Base-by-base conservation (phyloP, 495 filamentous ascomycete genomes). In the Baudoinia panamericana region DNA sequence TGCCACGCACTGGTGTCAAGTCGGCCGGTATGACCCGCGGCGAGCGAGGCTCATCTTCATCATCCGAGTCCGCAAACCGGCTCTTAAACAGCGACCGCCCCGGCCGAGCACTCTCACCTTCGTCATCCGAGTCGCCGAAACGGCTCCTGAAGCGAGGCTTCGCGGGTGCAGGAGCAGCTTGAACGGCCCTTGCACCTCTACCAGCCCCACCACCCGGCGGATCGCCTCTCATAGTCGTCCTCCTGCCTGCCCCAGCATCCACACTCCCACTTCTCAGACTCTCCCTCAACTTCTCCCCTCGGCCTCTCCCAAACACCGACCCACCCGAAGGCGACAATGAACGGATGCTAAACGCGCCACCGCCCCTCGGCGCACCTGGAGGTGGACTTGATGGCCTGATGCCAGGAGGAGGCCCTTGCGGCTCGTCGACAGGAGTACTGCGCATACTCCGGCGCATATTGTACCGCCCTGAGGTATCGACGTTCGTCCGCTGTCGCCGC, bases 51-150 rank as follows among this genome's bases (percentile, higher is more conserved):
- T 38, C 34, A 34, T 68, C 77, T 27, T 82, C 80, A 48, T 86
- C 82, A 52, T 82, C 86, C 1, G 82, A 87, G 44, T 86, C 80
- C n/a, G 72, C 76, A 52, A 85, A 85, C 2, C 83, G 76, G 53
- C 81, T 86, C 25, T 62, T 66, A 32, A 51, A 51, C 52, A 80
- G 82, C 1, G 61, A n/a, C n/a, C 39, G 13, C 10, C 31, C 50
- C 13, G 58, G 33, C 11, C 41, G 49, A n/a, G 47, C 63, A 0
- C 54, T 65, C 2, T 70, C 71, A 15, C 76, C 78, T 13, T 87
- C 83, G 20, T 80, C 81, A 49, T 80, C 80, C 46, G 82, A 84
- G 0, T 82, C 87, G 0, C 54, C 73, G 46, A 83, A 80, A 0
- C 73, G 66, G 40, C 64, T 69, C 8, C 56, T 54, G 52, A 63